A percentile compares a stretch with the other conserved stretches of the same genome.
Evolutionary conservation across 2,329 filamentous ascomycete species (phyloP).

Genomic region (Penicillium sp.): DNA sequence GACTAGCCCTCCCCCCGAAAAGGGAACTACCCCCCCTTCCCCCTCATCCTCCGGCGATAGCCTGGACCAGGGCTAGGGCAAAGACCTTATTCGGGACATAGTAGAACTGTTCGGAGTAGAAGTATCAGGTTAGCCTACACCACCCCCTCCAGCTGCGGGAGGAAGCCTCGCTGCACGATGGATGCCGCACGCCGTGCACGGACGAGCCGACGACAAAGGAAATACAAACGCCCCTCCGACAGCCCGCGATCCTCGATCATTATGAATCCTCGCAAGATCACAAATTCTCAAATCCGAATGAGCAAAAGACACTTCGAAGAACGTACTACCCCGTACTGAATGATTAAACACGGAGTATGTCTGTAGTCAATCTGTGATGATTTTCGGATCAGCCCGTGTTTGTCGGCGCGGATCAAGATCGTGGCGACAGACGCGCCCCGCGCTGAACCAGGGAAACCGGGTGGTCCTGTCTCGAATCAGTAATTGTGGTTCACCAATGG

Average conservation of each 20-base stretch:
- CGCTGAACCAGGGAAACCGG: constrained; percentile 12
- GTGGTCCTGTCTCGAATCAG: constrained; percentile 9
- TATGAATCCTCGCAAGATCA: neutral
- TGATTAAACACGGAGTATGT: too few relatives aligned
- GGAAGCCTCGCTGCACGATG: constrained; percentile 6
- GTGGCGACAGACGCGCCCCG: constrained; percentile 1
- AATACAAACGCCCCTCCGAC: neutral
- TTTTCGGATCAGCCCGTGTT: neutral
- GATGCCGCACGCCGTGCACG: neutral
- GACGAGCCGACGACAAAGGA: neutral
- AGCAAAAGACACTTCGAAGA: neutral
- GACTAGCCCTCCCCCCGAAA: constrained; percentile 19
- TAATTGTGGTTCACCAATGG: constrained; percentile 7
- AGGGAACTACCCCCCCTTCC: neutral
- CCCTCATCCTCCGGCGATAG: neutral
- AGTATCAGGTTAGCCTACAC: neutral
- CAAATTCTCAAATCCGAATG: too few relatives aligned
- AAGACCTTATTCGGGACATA: neutral
- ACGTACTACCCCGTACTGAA: neutral
- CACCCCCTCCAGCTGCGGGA: neutral
- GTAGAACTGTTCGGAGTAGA: neutral
- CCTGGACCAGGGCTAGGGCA: neutral
- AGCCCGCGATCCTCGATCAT: neutral
- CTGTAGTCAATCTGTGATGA: neutral
- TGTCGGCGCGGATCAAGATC: constrained; percentile 7